Base-by-base conservation (phyloP, 176 grass and related monocot genomes). In the Calamus simplicifolius region DNA sequence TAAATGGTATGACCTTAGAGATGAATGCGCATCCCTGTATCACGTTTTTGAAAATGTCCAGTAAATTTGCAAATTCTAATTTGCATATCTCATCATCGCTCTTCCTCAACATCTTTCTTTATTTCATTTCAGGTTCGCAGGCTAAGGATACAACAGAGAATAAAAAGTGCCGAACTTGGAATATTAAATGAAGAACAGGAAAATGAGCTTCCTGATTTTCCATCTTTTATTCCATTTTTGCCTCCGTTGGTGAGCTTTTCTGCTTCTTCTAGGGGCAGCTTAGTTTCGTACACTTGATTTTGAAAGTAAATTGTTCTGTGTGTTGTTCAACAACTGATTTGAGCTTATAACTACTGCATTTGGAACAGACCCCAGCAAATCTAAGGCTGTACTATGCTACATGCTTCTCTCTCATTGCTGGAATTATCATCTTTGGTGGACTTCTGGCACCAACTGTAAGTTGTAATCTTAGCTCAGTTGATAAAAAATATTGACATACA, bases 141-240 rank as follows among this genome's bases (percentile, higher is more conserved):
- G 30, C 63, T 98, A 73, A 85, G 93, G 76, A 98, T 98, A 92
- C 93, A 98, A 18, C 93, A 98, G 71, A 92, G 93, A 78, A 92
- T 98, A 81, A 98, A 75, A 76, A 98, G 85, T 89, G 84, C 71
- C 31, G 87, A 98, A 69, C 93, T 92, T 64, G 93, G 93, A 71
- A 89, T 89, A 48, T 82, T 76, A 69, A 79, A 65, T 57, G 93
- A 98, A 50, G 84, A 78, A 54, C 76, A 75, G 52, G 85, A 92
- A 68, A 64, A 73, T 51, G 93, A 92, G 76, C 79, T 98, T 64
- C 93, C 93, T 68, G 93, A 98, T 82, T 98, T 98, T 73, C 93
- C 93, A 59, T 98, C 93, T 43, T 98, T 92, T 61, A 98, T 98
- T 31, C 93, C 87, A 4, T 98, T 98, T 74, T 69, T 98, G 52